Percentiles rank a stretch among this genome's conserved stretches.
phyloP scores from a whole-genome alignment of 2,329 filamentous ascomycete species.

The Fusarium sp. region DNA sequence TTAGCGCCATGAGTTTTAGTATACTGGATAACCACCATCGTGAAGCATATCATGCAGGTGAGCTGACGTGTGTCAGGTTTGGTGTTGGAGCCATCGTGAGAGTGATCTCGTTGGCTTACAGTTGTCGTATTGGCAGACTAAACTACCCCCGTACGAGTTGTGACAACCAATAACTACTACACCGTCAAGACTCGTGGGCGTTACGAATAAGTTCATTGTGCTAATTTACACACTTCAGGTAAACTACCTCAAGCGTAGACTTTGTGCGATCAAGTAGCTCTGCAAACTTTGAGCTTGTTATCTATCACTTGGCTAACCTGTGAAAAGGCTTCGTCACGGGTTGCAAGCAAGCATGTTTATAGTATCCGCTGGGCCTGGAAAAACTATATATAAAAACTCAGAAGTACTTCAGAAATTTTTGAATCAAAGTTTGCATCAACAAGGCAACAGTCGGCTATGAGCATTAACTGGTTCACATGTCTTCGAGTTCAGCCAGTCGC shows the following conservation, averaged over 20 bases:
- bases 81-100: background rate
- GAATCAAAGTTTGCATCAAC: background rate
- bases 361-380: background rate
- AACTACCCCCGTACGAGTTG: background rate
- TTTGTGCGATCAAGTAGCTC: background rate
- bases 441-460: slow-evolving; percentile 10
- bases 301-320: background rate
- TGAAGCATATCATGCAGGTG: slow-evolving; percentile 1
- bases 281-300: background rate
- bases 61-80: slow-evolving; percentile 14
- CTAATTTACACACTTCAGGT: background rate
- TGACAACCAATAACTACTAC: background rate
- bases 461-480: slow-evolving; percentile 6
- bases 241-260: too few relatives aligned
- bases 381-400: too few relatives aligned
- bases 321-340: background rate
- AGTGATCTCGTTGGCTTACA: slow-evolving; percentile 2
- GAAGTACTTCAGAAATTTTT: background rate
- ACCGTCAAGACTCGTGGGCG: background rate
- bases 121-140: background rate
- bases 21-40: background rate
- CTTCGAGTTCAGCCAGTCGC: slow-evolving; percentile 26
- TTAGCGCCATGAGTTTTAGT: slow-evolving; percentile 1
- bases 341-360: background rate
- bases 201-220: background rate